These are phyloP conservation scores for Parafenestella ontariensis DNA, from an alignment of 2,329 filamentous ascomycete genomes.

Conservation along the genomic window DNA sequence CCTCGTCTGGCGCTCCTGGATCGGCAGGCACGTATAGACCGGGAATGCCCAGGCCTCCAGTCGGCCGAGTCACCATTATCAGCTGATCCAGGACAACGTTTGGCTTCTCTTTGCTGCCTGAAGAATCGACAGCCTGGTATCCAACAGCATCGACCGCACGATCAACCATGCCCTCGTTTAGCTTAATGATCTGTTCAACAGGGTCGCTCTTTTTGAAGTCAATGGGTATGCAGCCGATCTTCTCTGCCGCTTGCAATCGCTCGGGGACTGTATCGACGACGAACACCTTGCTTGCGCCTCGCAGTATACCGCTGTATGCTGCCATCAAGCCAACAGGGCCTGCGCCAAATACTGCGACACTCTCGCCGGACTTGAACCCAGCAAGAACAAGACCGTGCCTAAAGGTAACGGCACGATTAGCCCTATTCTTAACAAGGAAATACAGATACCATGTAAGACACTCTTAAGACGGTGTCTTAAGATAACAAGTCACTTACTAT, in stretches of 20 bases:
- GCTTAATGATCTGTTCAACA: conserved; percentile 66
- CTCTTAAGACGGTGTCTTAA: too few species aligned
- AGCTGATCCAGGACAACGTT: conserved; percentile 70
- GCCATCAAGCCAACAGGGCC: conserved; percentile 71
- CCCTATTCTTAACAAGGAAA: too few species aligned
- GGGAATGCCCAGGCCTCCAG: conserved; percentile 68
- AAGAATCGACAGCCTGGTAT: conserved; percentile 65
- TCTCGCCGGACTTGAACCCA: conserved; percentile 67
- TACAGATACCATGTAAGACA: too few species aligned
- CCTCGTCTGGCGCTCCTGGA: conserved; percentile 68
- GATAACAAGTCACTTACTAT: too few species aligned
- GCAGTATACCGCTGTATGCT: conserved; percentile 67
- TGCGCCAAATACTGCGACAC: conserved; percentile 68
- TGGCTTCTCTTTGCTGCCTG: conserved; percentile 65
- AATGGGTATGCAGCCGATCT: conserved; percentile 67
- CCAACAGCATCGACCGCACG: conserved; percentile 71
- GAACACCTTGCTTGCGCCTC: conserved; percentile 67
- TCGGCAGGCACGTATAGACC: conserved; percentile 63
- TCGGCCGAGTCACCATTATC: conserved; percentile 67
- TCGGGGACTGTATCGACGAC: conserved; percentile 69
- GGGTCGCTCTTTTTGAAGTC: conserved; percentile 67
- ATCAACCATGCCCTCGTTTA: conserved; percentile 68
- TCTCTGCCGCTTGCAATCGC: conserved; percentile 64
- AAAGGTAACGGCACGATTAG: too few species aligned
- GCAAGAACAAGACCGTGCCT: conserved; percentile 65